A percentile compares a stretch with the other conserved stretches of the same genome.
Conservation (phyloP, 352 stramenopile species). For the Hyaloperonospora arabidopsidis region DNA sequence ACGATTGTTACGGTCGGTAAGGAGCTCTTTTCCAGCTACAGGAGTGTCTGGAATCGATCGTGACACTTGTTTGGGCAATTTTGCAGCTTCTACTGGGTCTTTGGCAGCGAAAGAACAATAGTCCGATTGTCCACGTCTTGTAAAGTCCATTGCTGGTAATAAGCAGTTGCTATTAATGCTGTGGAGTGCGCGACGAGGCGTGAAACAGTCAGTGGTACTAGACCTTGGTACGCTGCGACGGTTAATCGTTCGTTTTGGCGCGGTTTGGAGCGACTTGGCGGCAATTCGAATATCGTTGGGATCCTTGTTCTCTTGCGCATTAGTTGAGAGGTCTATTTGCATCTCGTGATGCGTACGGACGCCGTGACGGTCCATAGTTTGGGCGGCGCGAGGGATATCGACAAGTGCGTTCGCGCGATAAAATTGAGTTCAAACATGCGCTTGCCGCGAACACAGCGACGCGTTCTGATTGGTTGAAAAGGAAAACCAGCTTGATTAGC, state of each 20-base stretch:
- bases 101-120: not conserved
- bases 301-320: conserved; percentile 36
- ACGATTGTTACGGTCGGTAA: conserved; percentile 11
- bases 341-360: not conserved
- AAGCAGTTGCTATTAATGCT: conserved; percentile 25
- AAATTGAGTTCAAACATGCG: conserved; percentile 29
- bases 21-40: not conserved
- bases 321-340: not conserved
- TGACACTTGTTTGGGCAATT: not conserved
- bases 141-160: not conserved
- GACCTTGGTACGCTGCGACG: not conserved
- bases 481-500: not conserved
- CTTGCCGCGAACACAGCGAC: conserved; percentile 18
- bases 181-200: conserved; percentile 24
- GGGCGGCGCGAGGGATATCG: conserved; percentile 11
- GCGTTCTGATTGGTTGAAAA: conserved; percentile 22
- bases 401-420: conserved; percentile 13
- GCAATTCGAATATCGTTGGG: conserved; percentile 6
- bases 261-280: conserved; percentile 3
- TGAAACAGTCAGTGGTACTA: conserved; percentile 1
- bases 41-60: not conserved
- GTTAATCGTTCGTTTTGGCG: conserved; percentile 15
- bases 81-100: conserved; percentile 12
- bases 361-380: conserved; percentile 22
- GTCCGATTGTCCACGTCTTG: conserved; percentile 3